Evolutionary conservation across 202 grass and related monocot genomes (phyloP), one percentile per base, ranked within the genome.

Genomic region (Setaria viridis): DNA sequence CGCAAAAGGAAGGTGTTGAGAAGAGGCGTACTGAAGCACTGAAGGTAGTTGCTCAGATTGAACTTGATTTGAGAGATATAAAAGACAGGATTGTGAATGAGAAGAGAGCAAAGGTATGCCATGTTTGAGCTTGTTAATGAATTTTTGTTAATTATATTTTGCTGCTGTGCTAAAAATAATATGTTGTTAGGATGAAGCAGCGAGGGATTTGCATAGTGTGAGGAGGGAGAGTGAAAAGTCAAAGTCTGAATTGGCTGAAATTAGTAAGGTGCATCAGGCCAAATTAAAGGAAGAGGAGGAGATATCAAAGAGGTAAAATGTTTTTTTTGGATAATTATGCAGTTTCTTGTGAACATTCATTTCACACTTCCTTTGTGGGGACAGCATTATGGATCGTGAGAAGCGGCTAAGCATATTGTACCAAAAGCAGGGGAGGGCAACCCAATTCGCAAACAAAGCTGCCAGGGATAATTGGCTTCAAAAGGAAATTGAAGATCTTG

Each of bases 351-450:
- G 55, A 30, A 64, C 49, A 55, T 55, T 82, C 33, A 19, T 70
- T 66, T 33, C 39, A 80, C 70, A 65, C 83, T 80, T 81, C 20
- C 57, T 77, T 86, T 87, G 33, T 84, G 63, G 62, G 12, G 35
- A 78, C 82, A 99, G 96, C 74, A 99, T 99, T 91, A 99, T 95
- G 93, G 93, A 99, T 59, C 90, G 90, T 60, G 96, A 99, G 84
- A 99, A 99, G 86, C 90, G 94, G 80, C 64, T 99, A 72, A 99
- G 96, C 67, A 99, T 99, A 86, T 85, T 99, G 77, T 99, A 99
- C 76, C 96, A 99, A 90, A 99, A 99, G 88, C 96, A 95, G 85
- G 96, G 96, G 16, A 91, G 96, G 81, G 93, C 96, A 66, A 99
- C 96, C 59, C 96, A 99, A 65, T 99, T 99, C 74, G 90, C 88